These are phyloP conservation scores for Pyrenophora tritici-repentis DNA, from an alignment of 2,329 filamentous ascomycete species.

Conservation along the genomic window DNA sequence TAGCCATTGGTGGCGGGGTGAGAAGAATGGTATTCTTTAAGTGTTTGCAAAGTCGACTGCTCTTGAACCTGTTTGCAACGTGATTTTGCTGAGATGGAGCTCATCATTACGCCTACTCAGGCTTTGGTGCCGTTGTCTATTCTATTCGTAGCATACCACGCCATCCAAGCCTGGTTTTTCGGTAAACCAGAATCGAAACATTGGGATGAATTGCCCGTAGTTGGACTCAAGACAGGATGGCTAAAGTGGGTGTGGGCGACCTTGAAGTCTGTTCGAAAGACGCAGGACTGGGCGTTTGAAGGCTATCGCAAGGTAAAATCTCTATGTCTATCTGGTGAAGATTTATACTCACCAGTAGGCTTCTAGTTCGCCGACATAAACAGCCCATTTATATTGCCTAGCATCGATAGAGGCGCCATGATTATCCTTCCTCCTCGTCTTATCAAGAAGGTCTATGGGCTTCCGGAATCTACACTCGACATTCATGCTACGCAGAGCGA, in stretches of 20 bases:
- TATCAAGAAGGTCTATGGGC: conserved; percentile 19
- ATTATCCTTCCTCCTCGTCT: conserved; percentile 19
- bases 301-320: conserved; percentile 18
- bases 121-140: conserved; percentile 17
- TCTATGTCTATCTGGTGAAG: not conserved
- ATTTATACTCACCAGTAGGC: not conserved
- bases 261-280: conserved; percentile 15
- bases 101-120: conserved; percentile 20
- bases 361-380: conserved; percentile 13
- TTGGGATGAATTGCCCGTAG: conserved; percentile 15
- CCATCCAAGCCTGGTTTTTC: conserved; percentile 13
- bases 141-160: conserved; percentile 16
- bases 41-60: not conserved
- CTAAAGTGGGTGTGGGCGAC: conserved; percentile 19
- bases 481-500: conserved; percentile 20
- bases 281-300: conserved; percentile 21
- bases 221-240: conserved; percentile 17
- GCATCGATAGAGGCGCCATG: conserved; percentile 22
- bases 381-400: conserved; percentile 17
- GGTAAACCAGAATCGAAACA: conserved; percentile 16
- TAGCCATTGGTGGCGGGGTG: not conserved
- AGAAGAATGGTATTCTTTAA: not conserved
- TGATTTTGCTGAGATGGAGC: conserved; percentile 10
- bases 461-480: conserved; percentile 17
- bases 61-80: not conserved